Evolutionary conservation across 2,329 filamentous ascomycete genomes (phyloP), one percentile per base, ranked within the genome.

Genomic region (Aureobasidium sp.): DNA sequence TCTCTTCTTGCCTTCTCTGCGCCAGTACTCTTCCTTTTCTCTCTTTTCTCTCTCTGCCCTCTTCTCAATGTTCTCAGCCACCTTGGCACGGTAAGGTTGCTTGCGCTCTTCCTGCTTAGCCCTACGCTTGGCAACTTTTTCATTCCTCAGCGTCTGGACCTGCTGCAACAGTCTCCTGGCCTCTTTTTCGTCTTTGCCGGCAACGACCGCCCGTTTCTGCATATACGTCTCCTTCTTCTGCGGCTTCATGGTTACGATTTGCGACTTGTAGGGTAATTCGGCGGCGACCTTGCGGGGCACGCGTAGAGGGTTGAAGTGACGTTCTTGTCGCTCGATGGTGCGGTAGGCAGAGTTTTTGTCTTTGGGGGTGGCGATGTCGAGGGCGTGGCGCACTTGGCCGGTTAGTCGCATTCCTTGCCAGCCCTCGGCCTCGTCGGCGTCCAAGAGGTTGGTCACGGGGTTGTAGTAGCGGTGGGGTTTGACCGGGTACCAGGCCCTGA

Each of bases 401-500:
- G 94, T 97, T 42, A 97, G 81, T 27, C 94, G 89, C 94, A 99
- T 99, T 61, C 87, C 86, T 70, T 88, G 84, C 94, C 94, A 97
- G 11, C 79, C 77, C 27, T 70, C 70, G 15, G 68, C 67, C 47
- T 73, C 66, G 1, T 67, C 52, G 17, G 73, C 72, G 64, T 89
- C 90, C 64, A 97, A 82, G 42, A 97, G 84, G 76, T 99, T 96
- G 63, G 91, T 94, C 61, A 95, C 92, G 1, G 91, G 90, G 76
- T 97, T 97, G 81, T 97, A 97, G 83, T 96, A 99, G 63, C 92
- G 87, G 75, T 91, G 91, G 1, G 94, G 94, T 71, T 91, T 91
- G 75, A 99, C 87, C 11, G 94, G 91, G 76, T 95, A 97, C 95
- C 95, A 99, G 1, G 94, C 93, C 53, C 94, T 85, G 42, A 99